Conservation (phyloP, 148 eudicot genomes). For the Beta vulgaris region DNA sequence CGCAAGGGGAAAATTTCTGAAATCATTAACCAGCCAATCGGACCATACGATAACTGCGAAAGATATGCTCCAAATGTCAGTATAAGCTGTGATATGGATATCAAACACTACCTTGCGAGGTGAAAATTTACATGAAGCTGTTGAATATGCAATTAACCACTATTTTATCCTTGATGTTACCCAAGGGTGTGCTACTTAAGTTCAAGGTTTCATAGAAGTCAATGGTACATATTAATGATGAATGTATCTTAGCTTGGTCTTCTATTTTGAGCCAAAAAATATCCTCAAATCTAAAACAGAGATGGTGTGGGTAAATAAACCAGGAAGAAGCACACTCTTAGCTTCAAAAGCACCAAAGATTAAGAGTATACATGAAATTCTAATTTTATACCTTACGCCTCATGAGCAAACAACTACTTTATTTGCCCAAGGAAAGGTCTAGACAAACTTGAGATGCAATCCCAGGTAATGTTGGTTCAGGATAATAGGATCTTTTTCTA, state of each 20-base stretch:
- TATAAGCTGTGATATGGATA: neutral
- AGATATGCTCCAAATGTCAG: too few species aligned
- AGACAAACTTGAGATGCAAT: neutral
- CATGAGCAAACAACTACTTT: neutral
- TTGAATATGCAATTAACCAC: neutral
- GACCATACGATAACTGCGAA: constrained; percentile 90
- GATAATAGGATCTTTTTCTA: neutral
- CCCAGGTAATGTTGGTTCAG: neutral
- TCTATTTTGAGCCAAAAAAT: neutral
- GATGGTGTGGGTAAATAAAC: neutral
- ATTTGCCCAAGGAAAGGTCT: neutral
- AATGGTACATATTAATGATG: neutral
- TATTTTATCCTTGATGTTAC: neutral
- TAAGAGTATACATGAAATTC: neutral
- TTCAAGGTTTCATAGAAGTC: neutral
- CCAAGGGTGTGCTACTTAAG: neutral
- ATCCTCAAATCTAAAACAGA: neutral
- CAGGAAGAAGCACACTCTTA: constrained; percentile 1
- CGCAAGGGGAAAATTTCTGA: constrained; percentile 96
- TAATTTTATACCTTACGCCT: neutral
- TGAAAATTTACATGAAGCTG: neutral
- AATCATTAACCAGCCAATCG: constrained; percentile 98
- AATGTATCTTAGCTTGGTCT: neutral
- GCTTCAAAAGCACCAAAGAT: neutral
- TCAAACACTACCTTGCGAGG: neutral